These are phyloP conservation scores for Holtermanniella nyarrowii DNA, from an alignment of 768 basidiomycete species.

Conservation along the genomic window DNA sequence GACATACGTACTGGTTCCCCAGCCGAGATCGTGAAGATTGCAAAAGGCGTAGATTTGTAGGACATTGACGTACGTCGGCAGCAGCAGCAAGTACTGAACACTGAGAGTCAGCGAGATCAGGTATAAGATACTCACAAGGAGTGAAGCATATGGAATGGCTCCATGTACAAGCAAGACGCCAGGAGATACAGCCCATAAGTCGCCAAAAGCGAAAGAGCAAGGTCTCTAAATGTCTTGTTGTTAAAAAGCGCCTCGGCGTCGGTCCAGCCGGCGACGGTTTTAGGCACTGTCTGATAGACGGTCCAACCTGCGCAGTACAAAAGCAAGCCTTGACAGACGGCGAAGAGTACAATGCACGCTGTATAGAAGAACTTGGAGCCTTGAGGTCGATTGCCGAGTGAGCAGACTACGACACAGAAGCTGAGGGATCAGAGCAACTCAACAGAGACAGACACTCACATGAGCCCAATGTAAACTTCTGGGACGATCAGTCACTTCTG, in stretches of 20 bases:
- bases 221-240: constrained; percentile 64
- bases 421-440: neutral
- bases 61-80: constrained; percentile 40
- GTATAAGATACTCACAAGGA: constrained; percentile 16
- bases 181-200: constrained; percentile 79
- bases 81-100: constrained; percentile 36
- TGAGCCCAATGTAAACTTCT: constrained; percentile 63
- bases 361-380: constrained; percentile 81
- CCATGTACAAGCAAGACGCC: constrained; percentile 35
- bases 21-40: constrained; percentile 62
- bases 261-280: constrained; percentile 64
- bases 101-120: neutral
- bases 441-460: constrained; percentile 72
- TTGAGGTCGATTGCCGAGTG: constrained; percentile 76
- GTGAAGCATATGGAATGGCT: constrained; percentile 41
- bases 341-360: constrained; percentile 44
- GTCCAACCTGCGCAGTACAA: constrained; percentile 87
- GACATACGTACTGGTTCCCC: constrained; percentile 67
- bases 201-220: constrained; percentile 46
- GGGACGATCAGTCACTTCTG: neutral
- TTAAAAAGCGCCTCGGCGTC: constrained; percentile 43
- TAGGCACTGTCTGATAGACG: constrained; percentile 72
- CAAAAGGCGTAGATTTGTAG: constrained; percentile 38
- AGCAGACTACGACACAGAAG: constrained; percentile 41
- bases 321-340: constrained; percentile 47